Evolutionary conservation across 1,284 basidiomycete genomes (phyloP).

Genomic region (Ustilago cynodontis): DNA sequence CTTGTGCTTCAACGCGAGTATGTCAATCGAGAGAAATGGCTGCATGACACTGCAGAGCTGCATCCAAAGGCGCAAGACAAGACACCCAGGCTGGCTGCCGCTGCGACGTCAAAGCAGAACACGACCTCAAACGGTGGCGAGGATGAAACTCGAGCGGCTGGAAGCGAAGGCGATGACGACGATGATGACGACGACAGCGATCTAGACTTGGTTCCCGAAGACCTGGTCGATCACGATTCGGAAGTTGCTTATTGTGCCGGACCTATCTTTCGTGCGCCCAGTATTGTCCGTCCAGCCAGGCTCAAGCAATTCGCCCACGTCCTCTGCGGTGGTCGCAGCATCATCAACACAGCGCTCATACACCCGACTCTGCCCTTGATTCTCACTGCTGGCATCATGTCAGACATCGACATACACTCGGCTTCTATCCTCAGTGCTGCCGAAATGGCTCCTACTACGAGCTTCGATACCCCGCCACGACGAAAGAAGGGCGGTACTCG

Average conservation of each 20-base stretch:
- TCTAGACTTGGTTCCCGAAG: slow-evolving; percentile 9
- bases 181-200: slow-evolving; percentile 11
- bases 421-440: slow-evolving; percentile 6
- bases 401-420: slow-evolving; percentile 29
- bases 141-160: background rate
- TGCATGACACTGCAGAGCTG: slow-evolving; percentile 13
- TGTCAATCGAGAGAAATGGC: slow-evolving; percentile 19
- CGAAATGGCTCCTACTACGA: no score
- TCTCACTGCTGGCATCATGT: slow-evolving; percentile 29
- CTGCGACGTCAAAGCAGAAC: background rate
- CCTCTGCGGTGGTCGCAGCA: slow-evolving; percentile 36
- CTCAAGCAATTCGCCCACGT: slow-evolving; percentile 17
- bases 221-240: slow-evolving; percentile 18
- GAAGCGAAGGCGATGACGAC: background rate
- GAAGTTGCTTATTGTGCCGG: slow-evolving; percentile 29
- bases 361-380: slow-evolving; percentile 38
- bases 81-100: background rate
- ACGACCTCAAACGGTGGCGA: background rate
- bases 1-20: slow-evolving; percentile 24
- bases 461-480: background rate
- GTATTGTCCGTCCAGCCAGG: slow-evolving; percentile 33
- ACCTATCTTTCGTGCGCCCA: slow-evolving; percentile 13
- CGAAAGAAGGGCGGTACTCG: background rate
- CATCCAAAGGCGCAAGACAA: background rate
- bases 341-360: slow-evolving; percentile 42